phyloP scores from a whole-genome alignment of 306 rosid species.

The Luffa acutangula region DNA sequence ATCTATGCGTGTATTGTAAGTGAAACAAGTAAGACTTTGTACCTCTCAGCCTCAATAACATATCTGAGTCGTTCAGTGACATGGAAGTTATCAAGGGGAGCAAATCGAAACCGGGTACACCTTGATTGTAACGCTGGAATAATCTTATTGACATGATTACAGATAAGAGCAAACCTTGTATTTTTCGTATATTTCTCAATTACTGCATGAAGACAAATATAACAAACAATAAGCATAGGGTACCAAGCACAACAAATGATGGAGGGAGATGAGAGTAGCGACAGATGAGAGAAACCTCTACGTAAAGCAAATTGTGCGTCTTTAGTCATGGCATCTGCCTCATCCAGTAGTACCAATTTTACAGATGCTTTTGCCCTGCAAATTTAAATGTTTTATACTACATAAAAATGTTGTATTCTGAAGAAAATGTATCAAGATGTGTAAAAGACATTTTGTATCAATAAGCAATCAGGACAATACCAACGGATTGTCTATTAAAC shows the following conservation, averaged over 20 bases:
- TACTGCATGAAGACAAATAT: slow-evolving; percentile 38
- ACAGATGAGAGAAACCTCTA: slow-evolving; percentile 41
- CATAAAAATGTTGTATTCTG: neutral
- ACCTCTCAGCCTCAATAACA: slow-evolving; percentile 78
- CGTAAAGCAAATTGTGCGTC: slow-evolving; percentile 96
- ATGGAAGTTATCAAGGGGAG: slow-evolving; percentile 85
- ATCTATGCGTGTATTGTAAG: neutral
- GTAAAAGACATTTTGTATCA: neutral
- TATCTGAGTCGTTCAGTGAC: slow-evolving; percentile 74
- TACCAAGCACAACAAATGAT: neutral
- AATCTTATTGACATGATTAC: slow-evolving; percentile 95
- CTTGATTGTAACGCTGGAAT: slow-evolving; percentile 91
- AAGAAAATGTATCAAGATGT: neutral
- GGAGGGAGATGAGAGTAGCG: neutral
- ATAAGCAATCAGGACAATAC: neutral
- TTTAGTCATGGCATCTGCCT: slow-evolving; percentile 99
- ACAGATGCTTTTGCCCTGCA: slow-evolving; percentile 60
- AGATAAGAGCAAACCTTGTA: slow-evolving; percentile 82
- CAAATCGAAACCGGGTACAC: slow-evolving; percentile 94
- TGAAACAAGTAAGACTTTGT: slow-evolving; percentile 10
- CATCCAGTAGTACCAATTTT: slow-evolving; percentile 77
- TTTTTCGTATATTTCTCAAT: slow-evolving; percentile 87
- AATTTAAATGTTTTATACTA: slow-evolving; percentile 11
- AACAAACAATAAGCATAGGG: neutral
- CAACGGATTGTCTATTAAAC: neutral